Percentiles rank a stretch among this genome's conserved stretches.
phyloP scores from a whole-genome alignment of 179 eudicot species.

The Sideroxylon spinosum region DNA sequence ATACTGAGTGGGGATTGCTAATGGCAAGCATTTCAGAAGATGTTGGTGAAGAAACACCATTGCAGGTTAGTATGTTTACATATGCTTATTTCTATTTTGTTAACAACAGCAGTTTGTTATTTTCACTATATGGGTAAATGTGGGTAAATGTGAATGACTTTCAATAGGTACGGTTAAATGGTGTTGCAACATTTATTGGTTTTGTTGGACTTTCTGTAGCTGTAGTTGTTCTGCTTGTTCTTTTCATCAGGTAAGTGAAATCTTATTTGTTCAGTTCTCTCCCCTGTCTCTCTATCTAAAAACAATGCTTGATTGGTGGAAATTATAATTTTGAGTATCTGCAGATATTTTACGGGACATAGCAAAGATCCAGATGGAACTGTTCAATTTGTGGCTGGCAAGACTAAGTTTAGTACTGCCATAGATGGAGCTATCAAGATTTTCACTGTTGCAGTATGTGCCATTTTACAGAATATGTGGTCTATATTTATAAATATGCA shows the following conservation, averaged over 20 bases:
- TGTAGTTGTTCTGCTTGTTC: conserved; percentile 57
- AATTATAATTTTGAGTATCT: neutral
- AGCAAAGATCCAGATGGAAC: conserved; percentile 37
- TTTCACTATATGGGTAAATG: neutral
- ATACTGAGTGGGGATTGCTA: conserved; percentile 95
- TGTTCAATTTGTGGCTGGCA: conserved; percentile 49
- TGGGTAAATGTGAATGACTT: neutral
- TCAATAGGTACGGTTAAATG: conserved; percentile 84
- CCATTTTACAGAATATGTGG: neutral
- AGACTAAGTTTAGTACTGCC: conserved; percentile 55
- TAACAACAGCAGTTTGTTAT: neutral
- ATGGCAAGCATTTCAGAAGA: conserved; percentile 99
- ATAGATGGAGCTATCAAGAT: conserved; percentile 74
- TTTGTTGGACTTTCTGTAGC: conserved; percentile 81
- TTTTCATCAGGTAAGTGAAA: conserved; percentile 53
- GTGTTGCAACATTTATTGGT: conserved; percentile 89
- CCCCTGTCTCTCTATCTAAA: neutral
- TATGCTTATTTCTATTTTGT: neutral
- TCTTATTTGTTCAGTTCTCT: neutral
- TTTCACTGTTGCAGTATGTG: conserved; percentile 84
- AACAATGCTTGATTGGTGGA: neutral
- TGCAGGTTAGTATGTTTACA: conserved; percentile 53
- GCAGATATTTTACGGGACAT: conserved; percentile 76
- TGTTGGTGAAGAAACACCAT: conserved; percentile 95
- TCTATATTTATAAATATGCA: neutral